These are phyloP conservation scores for Boletus vinaceobasis DNA, from an alignment of 768 basidiomycete species.

Conservation along the genomic window DNA sequence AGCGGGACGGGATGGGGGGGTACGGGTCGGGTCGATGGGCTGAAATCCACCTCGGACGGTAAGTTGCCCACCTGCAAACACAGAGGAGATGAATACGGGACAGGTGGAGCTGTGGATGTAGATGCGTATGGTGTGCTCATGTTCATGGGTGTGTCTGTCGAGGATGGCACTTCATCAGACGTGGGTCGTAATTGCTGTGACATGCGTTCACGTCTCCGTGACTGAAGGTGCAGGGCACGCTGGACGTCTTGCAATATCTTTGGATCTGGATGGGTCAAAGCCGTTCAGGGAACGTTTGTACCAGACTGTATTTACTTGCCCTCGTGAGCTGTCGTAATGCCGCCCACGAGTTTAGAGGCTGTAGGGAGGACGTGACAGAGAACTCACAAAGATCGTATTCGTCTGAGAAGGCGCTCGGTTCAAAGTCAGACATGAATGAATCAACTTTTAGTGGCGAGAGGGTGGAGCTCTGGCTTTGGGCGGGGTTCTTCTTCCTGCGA, in stretches of 20 bases:
- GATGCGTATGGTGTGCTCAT: constrained; percentile 30
- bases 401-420: constrained; percentile 55
- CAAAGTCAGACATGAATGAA: constrained; percentile 32
- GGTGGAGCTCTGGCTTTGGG: constrained; percentile 12
- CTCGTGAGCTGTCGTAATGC: constrained; percentile 57
- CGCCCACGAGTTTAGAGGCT: constrained; percentile 10
- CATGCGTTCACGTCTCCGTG: constrained; percentile 65
- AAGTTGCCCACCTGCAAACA: constrained; percentile 17
- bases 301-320: constrained; percentile 41
- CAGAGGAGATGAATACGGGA: constrained; percentile 18
- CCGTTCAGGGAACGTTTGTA: constrained; percentile 10
- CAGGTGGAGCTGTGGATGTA: constrained; percentile 24
- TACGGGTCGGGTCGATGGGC: constrained; percentile 53
- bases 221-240: constrained; percentile 68
- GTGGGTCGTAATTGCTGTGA: constrained; percentile 22
- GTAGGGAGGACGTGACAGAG: constrained; percentile 1
- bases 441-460: constrained; percentile 26
- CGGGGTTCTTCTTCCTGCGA: constrained; percentile 17
- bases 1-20: constrained; percentile 63
- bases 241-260: constrained; percentile 78
- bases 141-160: constrained; percentile 25
- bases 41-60: constrained; percentile 60
- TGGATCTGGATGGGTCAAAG: constrained; percentile 51
- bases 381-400: constrained; percentile 76
- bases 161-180: constrained; percentile 22